Base-by-base conservation (phyloP, 176 grass and related monocot genomes). In the Oryza meyeriana region DNA sequence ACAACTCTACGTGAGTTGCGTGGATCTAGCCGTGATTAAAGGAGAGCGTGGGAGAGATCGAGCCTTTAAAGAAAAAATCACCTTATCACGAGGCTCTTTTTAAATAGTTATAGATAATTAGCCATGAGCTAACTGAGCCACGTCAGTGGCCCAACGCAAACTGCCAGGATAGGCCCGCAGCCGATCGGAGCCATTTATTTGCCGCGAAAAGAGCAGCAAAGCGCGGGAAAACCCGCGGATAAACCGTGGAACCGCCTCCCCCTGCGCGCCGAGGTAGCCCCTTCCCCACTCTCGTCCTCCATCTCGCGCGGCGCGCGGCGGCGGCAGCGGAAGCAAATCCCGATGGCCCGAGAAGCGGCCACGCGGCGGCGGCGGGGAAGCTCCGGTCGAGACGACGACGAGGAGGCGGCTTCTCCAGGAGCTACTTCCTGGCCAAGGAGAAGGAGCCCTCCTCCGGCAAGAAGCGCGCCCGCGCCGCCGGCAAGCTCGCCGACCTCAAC, bases 361-460 rank as follows among this genome's bases (percentile, higher is more conserved):
- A 45, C 10, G 69, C 70, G 39, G 74, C 59, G 17, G 81, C 74
- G 11, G 74, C 22, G n/a, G 52, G 22, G 20, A 4, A 78, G 69
- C 45, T 81, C 89, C 31, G 76, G 77, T 3, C 75, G 89, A 2
- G 92, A 92, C 20, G 92, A 92, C 20, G 81, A 91, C 1, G 94
- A 90, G 69, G 93, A 95, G 71, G 68, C 83, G 87, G 73, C 12
- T 93, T 93, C 64, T 98, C 96, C 13, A 93, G 96, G 78, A 98
- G 89, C 67, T 98, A 98, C 64, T 98, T 98, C 76, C 85, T 98
- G 22, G 93, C 96, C 66, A 98, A 93, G 88, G 96, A 98, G 89
- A 85, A 90, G 79, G 74, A 90, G 67, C 84, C 90, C 55, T 80
- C 88, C 38, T 95, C 92, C 0, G 72, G 55, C 59, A 98, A 93